Evolutionary conservation across 192 early-diverging fungal species (phyloP).

Genomic region (Entomortierella chlamydospora): DNA sequence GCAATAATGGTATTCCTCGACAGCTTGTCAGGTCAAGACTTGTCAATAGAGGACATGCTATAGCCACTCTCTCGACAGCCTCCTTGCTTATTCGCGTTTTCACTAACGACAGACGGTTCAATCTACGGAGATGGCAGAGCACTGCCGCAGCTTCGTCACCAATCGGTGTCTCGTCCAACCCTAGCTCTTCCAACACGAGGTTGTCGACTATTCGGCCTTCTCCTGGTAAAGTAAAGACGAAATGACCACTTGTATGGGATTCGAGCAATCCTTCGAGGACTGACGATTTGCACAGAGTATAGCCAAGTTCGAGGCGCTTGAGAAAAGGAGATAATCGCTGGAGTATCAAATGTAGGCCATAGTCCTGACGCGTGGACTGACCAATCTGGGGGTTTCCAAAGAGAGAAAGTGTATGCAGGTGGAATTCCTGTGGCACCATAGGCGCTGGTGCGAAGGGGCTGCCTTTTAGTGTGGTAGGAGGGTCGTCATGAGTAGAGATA

Average conservation of each 20-base stretch:
- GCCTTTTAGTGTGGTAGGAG: neutral
- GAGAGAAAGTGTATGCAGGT: slow-evolving; percentile 30
- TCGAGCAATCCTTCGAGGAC: slow-evolving; percentile 15
- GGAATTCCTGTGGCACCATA: neutral
- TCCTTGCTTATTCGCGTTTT: slow-evolving; percentile 29
- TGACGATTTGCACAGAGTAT: slow-evolving; percentile 10
- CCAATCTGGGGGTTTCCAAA: slow-evolving; percentile 37
- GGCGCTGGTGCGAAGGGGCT: slow-evolving; percentile 4
- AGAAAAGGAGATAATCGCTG: slow-evolving; percentile 9
- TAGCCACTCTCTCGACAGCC: slow-evolving; percentile 19
- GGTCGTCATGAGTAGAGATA: neutral
- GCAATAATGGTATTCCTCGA: slow-evolving; percentile 23
- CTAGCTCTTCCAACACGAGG: slow-evolving; percentile 20
- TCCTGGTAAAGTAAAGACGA: neutral
- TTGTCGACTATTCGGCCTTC: slow-evolving; percentile 4
- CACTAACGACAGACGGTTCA: slow-evolving; percentile 28
- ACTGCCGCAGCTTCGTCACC: slow-evolving; percentile 12
- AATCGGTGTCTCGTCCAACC: slow-evolving; percentile 39
- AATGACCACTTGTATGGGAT: neutral
- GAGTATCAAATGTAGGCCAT: slow-evolving; percentile 8
- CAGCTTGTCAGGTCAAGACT: slow-evolving; percentile 45
- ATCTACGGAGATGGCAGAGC: slow-evolving; percentile 5
- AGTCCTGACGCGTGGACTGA: neutral
- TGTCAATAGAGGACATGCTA: slow-evolving; percentile 10
- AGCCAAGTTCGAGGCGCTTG: slow-evolving; percentile 36